A percentile compares a stretch with the other conserved stretches of the same genome.
Evolutionary conservation across 179 eudicot genomes (phyloP).

Genomic region (Nepenthes alata): DNA sequence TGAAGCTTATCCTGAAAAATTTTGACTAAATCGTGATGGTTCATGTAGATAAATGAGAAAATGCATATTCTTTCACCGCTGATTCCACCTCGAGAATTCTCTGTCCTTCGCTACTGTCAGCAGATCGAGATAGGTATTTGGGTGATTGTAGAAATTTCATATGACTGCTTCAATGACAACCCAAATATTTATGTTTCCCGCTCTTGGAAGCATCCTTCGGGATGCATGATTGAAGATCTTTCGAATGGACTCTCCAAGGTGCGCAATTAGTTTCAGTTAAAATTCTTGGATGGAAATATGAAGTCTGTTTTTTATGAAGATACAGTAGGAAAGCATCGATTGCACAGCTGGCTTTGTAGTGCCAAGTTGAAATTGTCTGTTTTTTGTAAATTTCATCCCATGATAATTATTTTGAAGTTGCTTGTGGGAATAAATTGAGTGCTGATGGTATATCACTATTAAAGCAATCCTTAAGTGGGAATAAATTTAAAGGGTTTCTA

Average conservation of each 20-base stretch:
- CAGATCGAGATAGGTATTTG: conserved; percentile 39
- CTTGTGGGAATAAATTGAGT: too few species aligned
- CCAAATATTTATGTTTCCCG: conserved; percentile 37
- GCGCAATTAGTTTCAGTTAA: too few species aligned
- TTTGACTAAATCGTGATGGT: not conserved
- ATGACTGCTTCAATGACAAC: conserved; percentile 28
- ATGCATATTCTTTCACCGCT: conserved; percentile 27
- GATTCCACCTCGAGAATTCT: conserved; percentile 35
- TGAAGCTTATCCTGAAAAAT: not conserved
- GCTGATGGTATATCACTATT: too few species aligned
- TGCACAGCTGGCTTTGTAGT: too few species aligned
- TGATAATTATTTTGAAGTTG: too few species aligned
- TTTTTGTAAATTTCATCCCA: too few species aligned
- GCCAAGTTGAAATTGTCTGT: too few species aligned
- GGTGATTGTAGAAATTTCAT: conserved; percentile 53
- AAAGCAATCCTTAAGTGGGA: too few species aligned
- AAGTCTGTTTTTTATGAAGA: too few species aligned
- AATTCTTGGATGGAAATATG: too few species aligned
- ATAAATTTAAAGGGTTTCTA: too few species aligned
- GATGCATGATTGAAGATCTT: conserved; percentile 26
- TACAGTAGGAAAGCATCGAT: too few species aligned
- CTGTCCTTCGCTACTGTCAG: conserved; percentile 38
- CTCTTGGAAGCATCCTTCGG: conserved; percentile 39
- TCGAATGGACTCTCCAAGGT: conserved; percentile 11
- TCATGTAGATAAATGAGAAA: conserved; percentile 34